These are phyloP conservation scores for Crataegus laevigata DNA, from an alignment of 306 rosid species.

Conservation along the genomic window DNA sequence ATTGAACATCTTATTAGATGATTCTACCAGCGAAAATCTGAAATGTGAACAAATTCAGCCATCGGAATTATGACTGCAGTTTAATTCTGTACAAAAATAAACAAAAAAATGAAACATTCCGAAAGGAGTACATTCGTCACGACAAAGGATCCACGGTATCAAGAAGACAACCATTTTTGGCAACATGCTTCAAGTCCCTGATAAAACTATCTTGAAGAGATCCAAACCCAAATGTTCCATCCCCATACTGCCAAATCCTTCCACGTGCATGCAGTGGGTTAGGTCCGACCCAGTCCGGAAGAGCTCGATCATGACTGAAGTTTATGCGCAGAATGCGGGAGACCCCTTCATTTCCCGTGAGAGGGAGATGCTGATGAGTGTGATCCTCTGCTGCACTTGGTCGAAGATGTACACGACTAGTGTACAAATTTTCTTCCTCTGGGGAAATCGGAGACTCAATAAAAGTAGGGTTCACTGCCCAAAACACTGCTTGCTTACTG, in stretches of 20 bases:
- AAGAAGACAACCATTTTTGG: slow-evolving; percentile 47
- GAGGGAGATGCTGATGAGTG: slow-evolving; percentile 27
- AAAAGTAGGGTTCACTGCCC: slow-evolving; percentile 53
- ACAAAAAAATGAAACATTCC: neutral
- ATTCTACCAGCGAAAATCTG: neutral
- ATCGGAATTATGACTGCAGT: neutral
- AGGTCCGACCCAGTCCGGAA: slow-evolving; percentile 44
- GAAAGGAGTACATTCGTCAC: slow-evolving; percentile 18
- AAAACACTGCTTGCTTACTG: slow-evolving; percentile 47
- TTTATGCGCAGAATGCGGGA: slow-evolving; percentile 57
- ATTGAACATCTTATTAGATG: neutral
- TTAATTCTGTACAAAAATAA: slow-evolving; percentile 16
- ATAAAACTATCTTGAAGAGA: slow-evolving; percentile 67
- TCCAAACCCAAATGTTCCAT: slow-evolving; percentile 89
- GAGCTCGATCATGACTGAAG: slow-evolving; percentile 63
- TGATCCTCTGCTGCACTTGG: slow-evolving; percentile 37
- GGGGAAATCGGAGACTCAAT: slow-evolving; percentile 59
- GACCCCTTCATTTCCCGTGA: slow-evolving; percentile 34
- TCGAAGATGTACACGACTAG: slow-evolving; percentile 54
- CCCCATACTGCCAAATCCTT: slow-evolving; percentile 76
- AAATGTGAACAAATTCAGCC: neutral
- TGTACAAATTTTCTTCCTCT: slow-evolving; percentile 61
- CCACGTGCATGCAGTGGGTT: slow-evolving; percentile 64
- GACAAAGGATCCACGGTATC: slow-evolving; percentile 41
- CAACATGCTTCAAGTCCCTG: slow-evolving; percentile 62